phyloP scores from a whole-genome alignment of 257 asterid species.

The Nicotiana obtusifolia region DNA sequence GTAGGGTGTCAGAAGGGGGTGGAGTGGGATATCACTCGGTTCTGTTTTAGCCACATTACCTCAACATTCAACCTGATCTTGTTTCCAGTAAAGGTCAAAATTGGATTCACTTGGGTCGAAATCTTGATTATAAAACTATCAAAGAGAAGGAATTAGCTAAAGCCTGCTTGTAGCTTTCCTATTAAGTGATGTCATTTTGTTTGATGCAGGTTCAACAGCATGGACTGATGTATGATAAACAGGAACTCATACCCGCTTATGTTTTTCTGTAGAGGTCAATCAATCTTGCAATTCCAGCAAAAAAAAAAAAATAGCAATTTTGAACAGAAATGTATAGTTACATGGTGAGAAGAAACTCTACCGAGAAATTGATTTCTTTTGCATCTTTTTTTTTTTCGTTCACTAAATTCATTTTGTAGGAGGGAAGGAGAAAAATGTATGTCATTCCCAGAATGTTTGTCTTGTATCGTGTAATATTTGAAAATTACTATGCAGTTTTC shows the following conservation, averaged over 20 bases:
- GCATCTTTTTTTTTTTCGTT: not conserved
- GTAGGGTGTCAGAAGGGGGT: not conserved
- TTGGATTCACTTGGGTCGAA: not conserved
- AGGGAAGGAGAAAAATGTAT: not conserved
- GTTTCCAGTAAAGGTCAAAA: not conserved
- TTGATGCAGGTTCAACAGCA: not conserved
- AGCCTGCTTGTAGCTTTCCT: not conserved
- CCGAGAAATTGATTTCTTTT: not conserved
- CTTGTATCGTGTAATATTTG: not conserved
- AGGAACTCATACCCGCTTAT: not conserved
- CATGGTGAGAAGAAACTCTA: not conserved
- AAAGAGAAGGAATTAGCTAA: not conserved
- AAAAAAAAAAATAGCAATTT: not conserved
- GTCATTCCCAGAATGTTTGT: not conserved
- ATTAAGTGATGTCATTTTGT: not conserved
- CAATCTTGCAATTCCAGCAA: conserved; percentile 3
- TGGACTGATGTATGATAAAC: not conserved
- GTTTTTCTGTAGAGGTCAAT: not conserved
- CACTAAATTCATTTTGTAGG: not conserved
- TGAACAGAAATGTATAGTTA: conserved; percentile 13
- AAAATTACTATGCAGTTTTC: not conserved
- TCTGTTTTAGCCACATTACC: too few species aligned
- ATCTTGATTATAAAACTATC: not conserved
- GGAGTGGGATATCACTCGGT: not conserved
- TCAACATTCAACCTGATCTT: too few species aligned